Evolutionary conservation across 2,329 filamentous ascomycete genomes (phyloP).

Genomic region (Ilyonectria mors-panacis): DNA sequence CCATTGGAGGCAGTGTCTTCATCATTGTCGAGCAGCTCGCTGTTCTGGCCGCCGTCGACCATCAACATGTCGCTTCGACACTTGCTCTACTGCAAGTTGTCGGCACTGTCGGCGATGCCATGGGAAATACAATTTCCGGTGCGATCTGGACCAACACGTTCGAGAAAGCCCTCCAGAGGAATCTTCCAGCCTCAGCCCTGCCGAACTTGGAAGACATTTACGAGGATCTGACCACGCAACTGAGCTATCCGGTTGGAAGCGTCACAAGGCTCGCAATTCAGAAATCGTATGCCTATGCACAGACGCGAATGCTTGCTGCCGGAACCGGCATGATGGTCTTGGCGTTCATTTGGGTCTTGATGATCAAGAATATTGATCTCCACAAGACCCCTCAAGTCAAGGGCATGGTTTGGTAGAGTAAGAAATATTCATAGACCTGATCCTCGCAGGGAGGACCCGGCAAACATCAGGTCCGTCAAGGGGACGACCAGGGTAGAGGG

Average conservation of each 20-base stretch:
- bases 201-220: slow-evolving; percentile 64
- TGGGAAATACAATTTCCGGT: slow-evolving; percentile 45
- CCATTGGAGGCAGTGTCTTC: slow-evolving; percentile 65
- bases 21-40: slow-evolving; percentile 49
- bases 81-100: slow-evolving; percentile 44
- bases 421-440: too few species aligned
- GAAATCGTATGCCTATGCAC: slow-evolving; percentile 67
- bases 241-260: slow-evolving; percentile 62
- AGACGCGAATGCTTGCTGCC: slow-evolving; percentile 60
- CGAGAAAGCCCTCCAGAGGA: slow-evolving; percentile 59
- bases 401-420: too few species aligned
- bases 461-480: too few species aligned
- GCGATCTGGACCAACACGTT: slow-evolving; percentile 47
- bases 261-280: slow-evolving; percentile 67
- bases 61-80: slow-evolving; percentile 47
- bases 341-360: slow-evolving; percentile 51
- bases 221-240: slow-evolving; percentile 64
- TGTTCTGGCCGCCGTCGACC: slow-evolving; percentile 46
- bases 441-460: too few species aligned
- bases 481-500: too few species aligned
- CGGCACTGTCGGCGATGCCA: slow-evolving; percentile 41
- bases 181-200: slow-evolving; percentile 61
- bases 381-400: too few species aligned
- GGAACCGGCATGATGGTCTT: slow-evolving; percentile 49
- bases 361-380: too few species aligned